A percentile compares a stretch with the other conserved stretches of the same genome.
These are phyloP conservation scores for Wickerhamomyces sydowiorum DNA, from an alignment of 805 yeast species.

Conservation along the genomic window DNA sequence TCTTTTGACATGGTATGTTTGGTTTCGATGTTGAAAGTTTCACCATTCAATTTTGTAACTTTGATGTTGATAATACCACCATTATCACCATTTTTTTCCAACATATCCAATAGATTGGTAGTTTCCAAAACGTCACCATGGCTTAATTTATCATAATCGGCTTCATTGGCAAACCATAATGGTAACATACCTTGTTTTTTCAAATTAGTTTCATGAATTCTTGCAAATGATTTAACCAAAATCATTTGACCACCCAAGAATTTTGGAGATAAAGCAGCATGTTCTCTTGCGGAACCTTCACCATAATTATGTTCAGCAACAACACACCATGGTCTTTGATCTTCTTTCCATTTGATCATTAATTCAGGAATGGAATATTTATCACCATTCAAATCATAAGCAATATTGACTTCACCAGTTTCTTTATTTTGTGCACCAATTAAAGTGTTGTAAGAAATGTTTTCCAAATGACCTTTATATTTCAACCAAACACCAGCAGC, in stretches of 20 bases:
- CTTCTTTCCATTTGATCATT: slow-evolving; percentile 93
- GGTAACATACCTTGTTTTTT: slow-evolving; percentile 98
- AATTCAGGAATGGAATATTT: slow-evolving; percentile 85
- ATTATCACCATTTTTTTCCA: slow-evolving; percentile 77
- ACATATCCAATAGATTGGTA: slow-evolving; percentile 65
- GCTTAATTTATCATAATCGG: slow-evolving; percentile 76
- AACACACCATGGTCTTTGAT: slow-evolving; percentile 83
- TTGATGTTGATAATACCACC: slow-evolving; percentile 74
- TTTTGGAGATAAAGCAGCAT: slow-evolving; percentile 94
- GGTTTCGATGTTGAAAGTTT: slow-evolving; percentile 60
- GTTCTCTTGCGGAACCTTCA: slow-evolving; percentile 99
- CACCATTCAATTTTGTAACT: slow-evolving; percentile 73
- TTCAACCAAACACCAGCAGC: slow-evolving; percentile 99
- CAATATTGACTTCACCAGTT: slow-evolving; percentile 91
- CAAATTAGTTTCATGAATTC: slow-evolving; percentile 96
- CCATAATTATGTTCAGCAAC: slow-evolving; percentile 98
- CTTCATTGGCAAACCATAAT: slow-evolving; percentile 82
- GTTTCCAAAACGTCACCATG: slow-evolving; percentile 80
- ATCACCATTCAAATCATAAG: slow-evolving; percentile 79
- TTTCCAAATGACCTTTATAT: slow-evolving; percentile 96
- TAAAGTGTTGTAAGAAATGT: slow-evolving; percentile 89
- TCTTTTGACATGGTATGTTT: slow-evolving; percentile 97
- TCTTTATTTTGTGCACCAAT: slow-evolving; percentile 97
- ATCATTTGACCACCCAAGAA: slow-evolving; percentile 89
- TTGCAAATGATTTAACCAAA: slow-evolving; percentile 90